A percentile compares a stretch with the other conserved stretches of the same genome.
These are phyloP conservation scores for Talaromyces sp. DNA, from an alignment of 2,329 filamentous ascomycete genomes.

Conservation along the genomic window DNA sequence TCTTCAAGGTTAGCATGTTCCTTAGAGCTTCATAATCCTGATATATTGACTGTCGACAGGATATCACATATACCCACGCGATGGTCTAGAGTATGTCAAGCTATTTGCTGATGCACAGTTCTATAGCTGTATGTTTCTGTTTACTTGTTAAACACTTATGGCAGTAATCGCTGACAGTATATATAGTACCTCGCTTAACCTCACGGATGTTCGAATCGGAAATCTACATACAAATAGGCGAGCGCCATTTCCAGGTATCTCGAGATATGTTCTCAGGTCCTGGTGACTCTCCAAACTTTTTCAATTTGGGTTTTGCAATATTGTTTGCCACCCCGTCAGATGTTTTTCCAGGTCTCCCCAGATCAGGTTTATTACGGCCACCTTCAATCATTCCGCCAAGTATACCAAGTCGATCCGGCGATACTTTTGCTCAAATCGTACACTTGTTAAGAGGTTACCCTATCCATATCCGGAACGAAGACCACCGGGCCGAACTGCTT, in stretches of 20 bases:
- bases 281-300: constrained; percentile 93
- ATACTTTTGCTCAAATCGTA: constrained; percentile 76
- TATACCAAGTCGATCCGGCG: constrained; percentile 75
- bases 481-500: constrained; percentile 70
- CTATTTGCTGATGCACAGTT: constrained; percentile 94
- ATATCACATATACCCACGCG: constrained; percentile 76
- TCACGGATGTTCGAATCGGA: constrained; percentile 87
- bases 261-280: constrained; percentile 79
- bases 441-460: constrained; percentile 80
- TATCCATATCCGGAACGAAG: constrained; percentile 67
- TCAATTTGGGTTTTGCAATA: constrained; percentile 80
- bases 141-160: neutral
- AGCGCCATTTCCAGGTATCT: constrained; percentile 81
- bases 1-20: constrained; percentile 57
- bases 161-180: neutral
- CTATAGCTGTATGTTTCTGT: constrained; percentile 62
- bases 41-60: constrained; percentile 37
- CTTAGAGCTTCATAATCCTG: neutral
- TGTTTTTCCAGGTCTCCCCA: constrained; percentile 78
- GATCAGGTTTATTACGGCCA: constrained; percentile 72
- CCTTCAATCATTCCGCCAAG: constrained; percentile 79
- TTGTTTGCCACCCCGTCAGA: constrained; percentile 79
- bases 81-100: constrained; percentile 83
- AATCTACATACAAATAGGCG: constrained; percentile 87
- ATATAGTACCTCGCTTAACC: constrained; percentile 77